Conservation (phyloP, 2,329 filamentous ascomycete species). For the Exserohilum turcica region DNA sequence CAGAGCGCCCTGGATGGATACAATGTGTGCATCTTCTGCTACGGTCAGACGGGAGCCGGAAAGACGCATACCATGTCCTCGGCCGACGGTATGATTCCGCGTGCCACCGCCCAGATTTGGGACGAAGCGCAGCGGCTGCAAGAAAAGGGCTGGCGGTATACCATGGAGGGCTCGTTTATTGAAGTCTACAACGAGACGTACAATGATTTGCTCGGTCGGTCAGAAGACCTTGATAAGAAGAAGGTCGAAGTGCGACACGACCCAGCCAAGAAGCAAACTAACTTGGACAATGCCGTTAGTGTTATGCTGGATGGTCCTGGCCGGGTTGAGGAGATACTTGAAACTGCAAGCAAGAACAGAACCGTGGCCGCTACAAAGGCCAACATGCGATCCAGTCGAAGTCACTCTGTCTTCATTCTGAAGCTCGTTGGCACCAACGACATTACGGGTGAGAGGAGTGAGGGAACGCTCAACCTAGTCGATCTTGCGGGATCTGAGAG, state of each 20-base stretch:
- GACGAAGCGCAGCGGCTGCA: slow-evolving; percentile 80
- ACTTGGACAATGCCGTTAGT: slow-evolving; percentile 77
- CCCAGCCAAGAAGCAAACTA: slow-evolving; percentile 77
- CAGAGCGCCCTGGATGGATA: slow-evolving; percentile 96
- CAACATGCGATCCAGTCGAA: slow-evolving; percentile 91
- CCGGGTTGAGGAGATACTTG: slow-evolving; percentile 79
- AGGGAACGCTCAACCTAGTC: slow-evolving; percentile 93
- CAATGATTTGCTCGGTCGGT: slow-evolving; percentile 80
- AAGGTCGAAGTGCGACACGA: slow-evolving; percentile 92
- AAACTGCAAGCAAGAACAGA: slow-evolving; percentile 80
- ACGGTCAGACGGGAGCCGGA: slow-evolving; percentile 94
- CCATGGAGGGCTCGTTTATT: slow-evolving; percentile 91
- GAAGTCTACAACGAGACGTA: slow-evolving; percentile 99
- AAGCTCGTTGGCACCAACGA: slow-evolving; percentile 69
- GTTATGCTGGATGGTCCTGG: slow-evolving; percentile 78
- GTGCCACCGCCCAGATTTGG: slow-evolving; percentile 92
- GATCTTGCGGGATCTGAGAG: slow-evolving; percentile 94
- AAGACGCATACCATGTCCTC: slow-evolving; percentile 98
- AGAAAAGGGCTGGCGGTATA: slow-evolving; percentile 93
- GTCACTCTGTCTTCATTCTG: slow-evolving; percentile 94
- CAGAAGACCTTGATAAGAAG: slow-evolving; percentile 74
- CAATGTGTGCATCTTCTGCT: slow-evolving; percentile 99
- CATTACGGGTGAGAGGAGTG: slow-evolving; percentile 80
- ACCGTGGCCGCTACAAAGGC: slow-evolving; percentile 96
- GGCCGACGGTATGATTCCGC: slow-evolving; percentile 93